Evolutionary conservation across 1,284 basidiomycete genomes (phyloP), one percentile per base, ranked within the genome.

Genomic region (Malassezia cuniculi): DNA sequence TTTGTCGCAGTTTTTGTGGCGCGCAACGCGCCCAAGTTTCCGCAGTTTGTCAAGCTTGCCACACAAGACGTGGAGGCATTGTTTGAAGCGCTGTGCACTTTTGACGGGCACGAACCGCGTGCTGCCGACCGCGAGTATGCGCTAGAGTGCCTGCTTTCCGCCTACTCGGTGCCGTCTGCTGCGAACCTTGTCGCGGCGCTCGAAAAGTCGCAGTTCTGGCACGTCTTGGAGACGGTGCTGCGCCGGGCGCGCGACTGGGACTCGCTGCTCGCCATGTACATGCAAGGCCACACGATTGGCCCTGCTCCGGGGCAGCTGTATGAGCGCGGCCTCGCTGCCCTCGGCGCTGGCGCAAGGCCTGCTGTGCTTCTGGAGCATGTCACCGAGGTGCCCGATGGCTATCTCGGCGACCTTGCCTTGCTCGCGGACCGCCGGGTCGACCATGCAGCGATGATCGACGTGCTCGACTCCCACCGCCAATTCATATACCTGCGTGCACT

Each of bases 1-100:
- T 85, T 97, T 66, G 74, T 90, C 34, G 78, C 87, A 63, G 94
- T 97, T 52, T 99, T 99, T 68, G 76, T 95, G 42, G 85, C 93
- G 1, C 81, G 89, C 42, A 99, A 95, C 66, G 77, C 93, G 11
- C 85, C 93, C 0, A 97, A 95, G 70, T 99, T 95, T 68, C 80
- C 82, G 0, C 87, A 94, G 68, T 87, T 81, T 69, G 75, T 95
- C 44, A 70, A 75, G 41, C 73, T 89, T 26, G 69, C 78, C 0
- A 78, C 76, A 2, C 78, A 75, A 29, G 72, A 76, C 1, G 72
- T 87, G 4, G 80, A 86, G 50, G 72, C 71, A 28, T 78, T 95
- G 49, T 76, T 99, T 25, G 72, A 82, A 32, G 76, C 76, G 7
- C 77, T 99, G 8, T 78, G 84, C 0, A 70, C 74, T 19, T 84